Evolutionary conservation across 306 rosid species (phyloP).

Genomic region (Sechiopsis laciniata): DNA sequence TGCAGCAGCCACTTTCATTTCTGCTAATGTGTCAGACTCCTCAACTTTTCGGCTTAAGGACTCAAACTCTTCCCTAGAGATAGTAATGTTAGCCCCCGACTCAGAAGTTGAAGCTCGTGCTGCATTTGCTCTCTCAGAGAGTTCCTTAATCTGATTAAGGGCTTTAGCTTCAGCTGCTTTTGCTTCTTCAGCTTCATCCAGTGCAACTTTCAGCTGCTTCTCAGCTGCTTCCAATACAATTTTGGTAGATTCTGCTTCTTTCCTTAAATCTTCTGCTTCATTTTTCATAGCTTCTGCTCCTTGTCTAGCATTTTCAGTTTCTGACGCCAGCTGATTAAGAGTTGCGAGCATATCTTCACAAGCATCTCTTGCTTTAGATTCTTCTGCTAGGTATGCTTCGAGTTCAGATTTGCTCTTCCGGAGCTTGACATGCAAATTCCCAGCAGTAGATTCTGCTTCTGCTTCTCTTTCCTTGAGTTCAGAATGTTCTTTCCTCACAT

Average conservation of each 20-base stretch:
- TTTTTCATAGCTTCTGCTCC: slow-evolving; percentile 76
- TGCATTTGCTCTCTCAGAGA: slow-evolving; percentile 70
- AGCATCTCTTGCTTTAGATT: slow-evolving; percentile 65
- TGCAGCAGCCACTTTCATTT: slow-evolving; percentile 95
- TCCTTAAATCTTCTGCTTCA: slow-evolving; percentile 61
- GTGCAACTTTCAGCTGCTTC: slow-evolving; percentile 52
- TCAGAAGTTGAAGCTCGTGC: slow-evolving; percentile 89
- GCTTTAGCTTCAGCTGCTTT: slow-evolving; percentile 73
- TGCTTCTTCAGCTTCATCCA: slow-evolving; percentile 82
- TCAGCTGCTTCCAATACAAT: slow-evolving; percentile 63
- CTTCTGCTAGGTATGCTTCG: slow-evolving; percentile 62
- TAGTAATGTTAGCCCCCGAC: slow-evolving; percentile 60
- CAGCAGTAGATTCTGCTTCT: slow-evolving; percentile 79
- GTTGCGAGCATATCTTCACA: slow-evolving; percentile 75
- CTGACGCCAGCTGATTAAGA: slow-evolving; percentile 59
- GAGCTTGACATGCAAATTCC: slow-evolving; percentile 70
- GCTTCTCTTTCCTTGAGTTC: slow-evolving; percentile 80
- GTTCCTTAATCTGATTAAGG: slow-evolving; percentile 59
- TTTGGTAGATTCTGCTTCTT: slow-evolving; percentile 63
- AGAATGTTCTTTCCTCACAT: slow-evolving; percentile 73
- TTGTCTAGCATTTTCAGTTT: slow-evolving; percentile 53
- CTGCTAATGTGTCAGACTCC: slow-evolving; percentile 76
- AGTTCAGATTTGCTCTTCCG: slow-evolving; percentile 72
- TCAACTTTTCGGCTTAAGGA: slow-evolving; percentile 77
- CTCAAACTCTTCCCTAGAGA: slow-evolving; percentile 76